Evolutionary conservation across 371 early-diverging fungal genomes (phyloP).

Genomic region (Mucor lusitanicus): DNA sequence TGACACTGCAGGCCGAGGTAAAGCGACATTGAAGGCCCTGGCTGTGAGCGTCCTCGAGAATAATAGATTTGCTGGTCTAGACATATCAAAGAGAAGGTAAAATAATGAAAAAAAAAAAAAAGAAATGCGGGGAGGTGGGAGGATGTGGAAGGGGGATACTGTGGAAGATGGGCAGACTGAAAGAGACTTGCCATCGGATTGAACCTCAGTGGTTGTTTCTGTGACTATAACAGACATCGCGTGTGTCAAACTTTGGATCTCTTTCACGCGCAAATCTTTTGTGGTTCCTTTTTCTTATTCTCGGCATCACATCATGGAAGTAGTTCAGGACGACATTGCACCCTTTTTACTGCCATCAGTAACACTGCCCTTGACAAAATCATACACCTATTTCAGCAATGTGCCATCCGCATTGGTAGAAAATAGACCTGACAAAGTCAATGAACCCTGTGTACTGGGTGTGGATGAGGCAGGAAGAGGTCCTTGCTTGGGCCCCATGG

Average conservation of each 20-base stretch:
- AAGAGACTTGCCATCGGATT: neutral
- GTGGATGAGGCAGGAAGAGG: constrained; percentile 99
- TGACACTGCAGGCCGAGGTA: neutral
- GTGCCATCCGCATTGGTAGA: constrained; percentile 29
- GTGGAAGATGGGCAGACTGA: neutral
- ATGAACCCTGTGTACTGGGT: constrained; percentile 81
- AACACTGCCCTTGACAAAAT: constrained; percentile 35
- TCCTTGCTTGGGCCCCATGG: constrained; percentile 98
- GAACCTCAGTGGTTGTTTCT: neutral
- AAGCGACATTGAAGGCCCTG: neutral
- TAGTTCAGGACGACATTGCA: neutral
- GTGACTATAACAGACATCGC: neutral
- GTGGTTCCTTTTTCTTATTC: neutral
- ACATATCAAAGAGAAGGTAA: neutral
- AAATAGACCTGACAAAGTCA: constrained; percentile 4
- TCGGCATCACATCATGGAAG: neutral
- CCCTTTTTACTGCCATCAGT: constrained; percentile 38
- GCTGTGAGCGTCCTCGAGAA: neutral
- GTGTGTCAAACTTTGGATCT: neutral
- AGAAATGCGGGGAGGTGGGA: neutral
- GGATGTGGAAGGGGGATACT: neutral
- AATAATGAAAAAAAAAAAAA: neutral
- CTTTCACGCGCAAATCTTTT: neutral
- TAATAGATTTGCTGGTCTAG: neutral
- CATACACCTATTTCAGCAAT: constrained; percentile 38